Base-by-base conservation (phyloP, 257 asterid genomes). In the Salvia hispanica region DNA sequence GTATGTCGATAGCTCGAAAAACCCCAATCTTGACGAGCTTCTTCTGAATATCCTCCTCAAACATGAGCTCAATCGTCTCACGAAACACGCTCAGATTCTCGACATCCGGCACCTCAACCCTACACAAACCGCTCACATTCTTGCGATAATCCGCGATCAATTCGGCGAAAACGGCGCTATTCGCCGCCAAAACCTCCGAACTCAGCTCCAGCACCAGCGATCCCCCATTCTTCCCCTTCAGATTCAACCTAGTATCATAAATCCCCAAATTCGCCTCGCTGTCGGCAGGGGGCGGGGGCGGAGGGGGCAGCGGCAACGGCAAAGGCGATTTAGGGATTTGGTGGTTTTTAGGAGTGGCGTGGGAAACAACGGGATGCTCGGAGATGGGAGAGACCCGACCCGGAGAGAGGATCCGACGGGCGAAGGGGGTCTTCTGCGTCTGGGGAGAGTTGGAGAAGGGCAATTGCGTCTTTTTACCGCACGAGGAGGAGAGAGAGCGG, bases 341-440 rank as follows among this genome's bases (percentile, higher is more conserved):
- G 2, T 59, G 72, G 52, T 37, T 69, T 10, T 31, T 62, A 71
- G 79, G 51, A 47, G 28, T 44, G 67, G 6, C 31, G 69, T 64
- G 79, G 48, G 77, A 64, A 28, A 21, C 48, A 3, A 25, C 21
- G 42, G 71, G 85, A 65, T 72, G 81, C 34, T 80, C 84, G 62
- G 88, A 80, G 12, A 93, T 85, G 9, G 98, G 98, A 0, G 98
- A 93, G 58, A 93, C 97, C 86, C 98, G 90, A 46, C 98, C 98
- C 77, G 98, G 98, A 0, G 97, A 93, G 50, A 88, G 91, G 84
- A 93, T 93, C 84, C 97, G 82, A 10, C 95, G 87, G 16, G 94
- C 82, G 44, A 78, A 76, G 50, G 85, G 79, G 50, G 67, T 55
- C 82, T 77, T 77, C 67, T 76, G 83, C 76, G 80, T 66, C 70